phyloP scores from a whole-genome alignment of 306 rosid genomes.

The Dryas drummondii region DNA sequence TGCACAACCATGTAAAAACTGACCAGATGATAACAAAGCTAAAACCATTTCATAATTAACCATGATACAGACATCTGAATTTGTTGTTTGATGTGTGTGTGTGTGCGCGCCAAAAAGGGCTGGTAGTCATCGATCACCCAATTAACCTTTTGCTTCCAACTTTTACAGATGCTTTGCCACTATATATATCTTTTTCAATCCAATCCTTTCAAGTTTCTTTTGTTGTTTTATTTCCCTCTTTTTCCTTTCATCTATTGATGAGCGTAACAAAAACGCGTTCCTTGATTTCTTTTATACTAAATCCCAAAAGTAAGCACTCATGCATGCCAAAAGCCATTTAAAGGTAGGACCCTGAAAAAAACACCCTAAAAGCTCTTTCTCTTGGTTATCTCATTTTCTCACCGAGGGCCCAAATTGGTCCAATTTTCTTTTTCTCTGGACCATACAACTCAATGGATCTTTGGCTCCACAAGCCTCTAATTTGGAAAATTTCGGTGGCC shows the following conservation, averaged over 20 bases:
- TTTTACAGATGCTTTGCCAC: slow-evolving; percentile 28
- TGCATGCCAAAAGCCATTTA: neutral
- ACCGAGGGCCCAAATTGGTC: slow-evolving; percentile 9
- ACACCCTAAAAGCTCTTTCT: neutral
- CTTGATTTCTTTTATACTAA: neutral
- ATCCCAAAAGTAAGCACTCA: slow-evolving; percentile 23
- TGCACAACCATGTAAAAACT: neutral
- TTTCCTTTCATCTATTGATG: neutral
- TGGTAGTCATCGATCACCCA: slow-evolving; percentile 9
- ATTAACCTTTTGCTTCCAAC: slow-evolving; percentile 13
- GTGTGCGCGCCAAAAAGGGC: slow-evolving; percentile 1
- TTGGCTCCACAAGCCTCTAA: slow-evolving; percentile 19
- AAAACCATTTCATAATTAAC: neutral
- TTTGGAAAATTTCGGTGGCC: slow-evolving; percentile 22
- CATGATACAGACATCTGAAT: neutral
- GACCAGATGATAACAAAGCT: neutral
- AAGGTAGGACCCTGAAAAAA: neutral
- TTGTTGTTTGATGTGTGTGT: slow-evolving; percentile 13
- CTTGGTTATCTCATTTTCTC: neutral
- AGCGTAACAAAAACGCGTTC: slow-evolving; percentile 28
- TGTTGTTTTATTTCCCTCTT: slow-evolving; percentile 9
- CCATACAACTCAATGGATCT: slow-evolving; percentile 21
- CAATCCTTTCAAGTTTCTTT: slow-evolving; percentile 11
- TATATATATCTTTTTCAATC: slow-evolving; percentile 3
- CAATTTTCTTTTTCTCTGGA: slow-evolving; percentile 11